Evolutionary conservation across 2,329 filamentous ascomycete species (phyloP).

Genomic region (Alternaria tenuissima): DNA sequence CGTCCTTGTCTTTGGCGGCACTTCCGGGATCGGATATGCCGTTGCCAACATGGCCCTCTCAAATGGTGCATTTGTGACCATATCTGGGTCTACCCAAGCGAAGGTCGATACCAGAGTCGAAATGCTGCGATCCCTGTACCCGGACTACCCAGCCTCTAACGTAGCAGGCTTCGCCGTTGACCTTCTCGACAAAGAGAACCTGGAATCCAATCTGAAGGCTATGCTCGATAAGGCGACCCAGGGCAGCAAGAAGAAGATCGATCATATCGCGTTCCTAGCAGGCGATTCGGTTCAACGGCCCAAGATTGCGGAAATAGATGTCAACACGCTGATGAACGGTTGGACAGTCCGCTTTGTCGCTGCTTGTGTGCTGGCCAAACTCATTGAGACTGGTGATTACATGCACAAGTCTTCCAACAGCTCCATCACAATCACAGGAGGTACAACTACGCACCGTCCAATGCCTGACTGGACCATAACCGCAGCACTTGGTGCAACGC

Average conservation of each 20-base stretch:
- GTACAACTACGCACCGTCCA: slow-evolving; percentile 48
- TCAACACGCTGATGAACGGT: slow-evolving; percentile 24
- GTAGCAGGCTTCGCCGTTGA: slow-evolving; percentile 41
- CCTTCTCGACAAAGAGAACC: slow-evolving; percentile 34
- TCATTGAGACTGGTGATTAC: slow-evolving; percentile 45
- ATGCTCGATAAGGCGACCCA: slow-evolving; percentile 41
- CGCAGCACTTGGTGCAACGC: slow-evolving; percentile 29
- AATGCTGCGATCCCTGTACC: slow-evolving; percentile 56
- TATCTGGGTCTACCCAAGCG: slow-evolving; percentile 65
- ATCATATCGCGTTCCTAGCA: slow-evolving; percentile 45
- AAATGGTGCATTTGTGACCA: slow-evolving; percentile 63
- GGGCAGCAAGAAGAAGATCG: slow-evolving; percentile 37
- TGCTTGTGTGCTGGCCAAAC: slow-evolving; percentile 52
- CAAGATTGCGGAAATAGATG: slow-evolving; percentile 39
- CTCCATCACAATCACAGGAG: slow-evolving; percentile 54
- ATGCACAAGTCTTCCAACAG: slow-evolving; percentile 38
- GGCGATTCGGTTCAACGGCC: slow-evolving; percentile 32
- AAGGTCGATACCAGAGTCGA: slow-evolving; percentile 61
- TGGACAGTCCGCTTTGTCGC: slow-evolving; percentile 49
- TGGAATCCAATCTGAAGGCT: slow-evolving; percentile 38
- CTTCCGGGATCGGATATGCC: slow-evolving; percentile 69
- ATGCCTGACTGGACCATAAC: slow-evolving; percentile 43
- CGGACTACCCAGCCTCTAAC: slow-evolving; percentile 20
- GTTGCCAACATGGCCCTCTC: slow-evolving; percentile 67
- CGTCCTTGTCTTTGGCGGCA: slow-evolving; percentile 70